Conservation (phyloP, 176 grass and related monocot genomes). For the Aegilops tauschii region DNA sequence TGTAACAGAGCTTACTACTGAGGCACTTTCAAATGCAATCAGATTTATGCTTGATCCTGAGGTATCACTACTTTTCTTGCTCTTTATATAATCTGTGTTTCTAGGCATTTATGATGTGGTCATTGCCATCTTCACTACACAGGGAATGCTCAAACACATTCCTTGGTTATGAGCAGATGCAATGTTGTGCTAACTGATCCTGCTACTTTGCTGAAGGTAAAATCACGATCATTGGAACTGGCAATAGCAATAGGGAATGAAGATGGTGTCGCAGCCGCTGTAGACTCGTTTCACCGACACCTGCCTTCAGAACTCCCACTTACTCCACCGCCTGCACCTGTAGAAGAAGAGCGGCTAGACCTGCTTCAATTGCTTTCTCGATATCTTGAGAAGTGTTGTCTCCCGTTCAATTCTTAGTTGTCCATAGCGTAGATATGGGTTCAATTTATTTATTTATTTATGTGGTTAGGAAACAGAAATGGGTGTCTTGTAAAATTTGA, state of each 20-base stretch:
- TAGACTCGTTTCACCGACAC: slow-evolving; percentile 77
- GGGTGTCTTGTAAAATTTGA: not conserved
- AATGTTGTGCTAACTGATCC: slow-evolving; percentile 1
- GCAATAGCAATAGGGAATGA: slow-evolving; percentile 84
- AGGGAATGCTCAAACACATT: not conserved
- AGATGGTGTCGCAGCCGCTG: slow-evolving; percentile 83
- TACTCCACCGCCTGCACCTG: slow-evolving; percentile 16
- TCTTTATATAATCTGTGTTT: slow-evolving; percentile 2
- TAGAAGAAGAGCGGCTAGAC: slow-evolving; percentile 49
- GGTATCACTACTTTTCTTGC: slow-evolving; percentile 38
- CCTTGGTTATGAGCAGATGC: slow-evolving; percentile 1
- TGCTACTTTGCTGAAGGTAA: slow-evolving; percentile 59
- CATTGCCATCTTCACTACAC: not conserved
- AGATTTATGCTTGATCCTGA: slow-evolving; percentile 89
- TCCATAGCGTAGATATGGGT: not conserved
- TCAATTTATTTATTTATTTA: slow-evolving; percentile 36
- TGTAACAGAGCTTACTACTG: slow-evolving; percentile 71
- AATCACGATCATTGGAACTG: slow-evolving; percentile 64
- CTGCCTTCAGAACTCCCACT: slow-evolving; percentile 65
- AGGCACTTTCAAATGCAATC: slow-evolving; percentile 76
- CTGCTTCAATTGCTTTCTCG: slow-evolving; percentile 55
- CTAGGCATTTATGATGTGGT: not conserved
- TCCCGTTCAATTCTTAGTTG: slow-evolving; percentile 54
- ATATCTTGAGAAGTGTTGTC: slow-evolving; percentile 72
- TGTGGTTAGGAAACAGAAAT: not conserved